Conservation (phyloP, 345 rosid species). For the Acer campestre region DNA sequence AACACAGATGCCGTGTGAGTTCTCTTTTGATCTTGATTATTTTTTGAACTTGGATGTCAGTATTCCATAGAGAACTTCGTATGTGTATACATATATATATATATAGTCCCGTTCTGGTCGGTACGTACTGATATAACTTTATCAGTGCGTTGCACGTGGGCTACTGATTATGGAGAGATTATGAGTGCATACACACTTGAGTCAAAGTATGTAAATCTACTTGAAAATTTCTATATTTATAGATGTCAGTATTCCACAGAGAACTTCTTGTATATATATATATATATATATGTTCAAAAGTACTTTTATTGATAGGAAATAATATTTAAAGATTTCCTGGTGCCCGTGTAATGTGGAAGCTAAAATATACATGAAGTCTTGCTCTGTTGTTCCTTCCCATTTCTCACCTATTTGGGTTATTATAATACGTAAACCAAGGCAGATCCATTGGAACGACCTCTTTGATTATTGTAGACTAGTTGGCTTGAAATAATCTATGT, state of each 20-base stretch:
- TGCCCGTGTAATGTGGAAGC: conserved; percentile 7
- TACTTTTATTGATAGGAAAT: not conserved
- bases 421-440: not conserved
- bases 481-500: conserved; percentile 6
- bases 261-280: no score
- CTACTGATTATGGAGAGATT: no score
- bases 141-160: no score
- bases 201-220: no score
- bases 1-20: conserved; percentile 92
- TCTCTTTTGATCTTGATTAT: conserved; percentile 12
- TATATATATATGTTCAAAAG: not conserved
- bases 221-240: no score
- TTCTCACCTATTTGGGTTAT: not conserved
- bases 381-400: not conserved
- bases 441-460: conserved; percentile 4
- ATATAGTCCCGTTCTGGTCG: no score
- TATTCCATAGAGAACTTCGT: not conserved
- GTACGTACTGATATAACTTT: no score
- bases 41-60: not conserved
- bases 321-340: not conserved
- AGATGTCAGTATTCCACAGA: not conserved
- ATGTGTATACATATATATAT: no score
- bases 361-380: not conserved
- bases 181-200: no score
- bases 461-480: conserved; percentile 2